Evolutionary conservation across 306 rosid species (phyloP).

Genomic region (Malus orientalis): DNA sequence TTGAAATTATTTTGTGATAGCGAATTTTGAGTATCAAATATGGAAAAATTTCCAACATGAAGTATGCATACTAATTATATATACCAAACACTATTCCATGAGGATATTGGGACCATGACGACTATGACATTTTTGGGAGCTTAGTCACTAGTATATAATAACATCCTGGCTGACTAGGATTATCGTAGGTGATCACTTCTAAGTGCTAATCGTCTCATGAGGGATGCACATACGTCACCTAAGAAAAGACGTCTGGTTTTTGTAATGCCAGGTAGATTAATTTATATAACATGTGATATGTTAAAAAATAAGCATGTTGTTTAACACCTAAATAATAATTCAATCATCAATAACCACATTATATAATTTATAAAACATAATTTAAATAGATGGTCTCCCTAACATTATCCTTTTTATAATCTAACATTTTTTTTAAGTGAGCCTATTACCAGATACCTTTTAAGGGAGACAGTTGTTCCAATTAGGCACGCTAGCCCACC

Average conservation of each 20-base stretch:
- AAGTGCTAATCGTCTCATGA: neutral
- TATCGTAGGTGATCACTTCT: neutral
- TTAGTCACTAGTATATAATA: neutral
- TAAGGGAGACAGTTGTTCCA: no score
- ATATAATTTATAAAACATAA: no score
- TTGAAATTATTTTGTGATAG: neutral
- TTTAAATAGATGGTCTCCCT: fast-evolving
- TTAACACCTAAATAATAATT: no score
- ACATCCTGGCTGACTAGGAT: neutral
- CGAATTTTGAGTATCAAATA: neutral
- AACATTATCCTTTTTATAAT: fast-evolving
- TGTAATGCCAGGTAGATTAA: no score
- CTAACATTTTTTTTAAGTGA: no score
- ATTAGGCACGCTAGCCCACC: no score
- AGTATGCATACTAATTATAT: no score
- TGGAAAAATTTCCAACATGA: no score
- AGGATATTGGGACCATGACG: neutral
- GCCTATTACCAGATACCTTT: no score
- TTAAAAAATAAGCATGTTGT: no score
- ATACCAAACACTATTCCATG: neutral
- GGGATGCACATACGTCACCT: neutral
- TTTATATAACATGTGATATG: no score
- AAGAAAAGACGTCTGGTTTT: neutral
- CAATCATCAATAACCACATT: no score
- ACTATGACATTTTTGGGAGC: neutral